phyloP scores from a whole-genome alignment of 2,329 filamentous ascomycete species.

The Aspergillus glaucus region DNA sequence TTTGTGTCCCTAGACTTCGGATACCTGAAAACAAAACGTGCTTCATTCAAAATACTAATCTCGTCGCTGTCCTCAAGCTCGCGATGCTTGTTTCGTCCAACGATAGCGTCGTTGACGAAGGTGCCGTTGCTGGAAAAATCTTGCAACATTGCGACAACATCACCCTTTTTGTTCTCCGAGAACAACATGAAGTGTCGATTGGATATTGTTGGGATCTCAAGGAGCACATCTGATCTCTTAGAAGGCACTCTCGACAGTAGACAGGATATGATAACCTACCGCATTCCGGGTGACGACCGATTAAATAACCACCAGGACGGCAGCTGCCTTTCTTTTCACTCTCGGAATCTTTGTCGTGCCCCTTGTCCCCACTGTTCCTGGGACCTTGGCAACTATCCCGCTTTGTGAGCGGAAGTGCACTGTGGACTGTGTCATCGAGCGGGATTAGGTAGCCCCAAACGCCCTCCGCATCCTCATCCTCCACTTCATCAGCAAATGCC shows the following conservation, averaged over 20 bases:
- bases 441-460: conserved; percentile 96
- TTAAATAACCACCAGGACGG: conserved; percentile 75
- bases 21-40: conserved; percentile 87
- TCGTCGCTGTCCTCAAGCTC: conserved; percentile 87
- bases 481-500: conserved; percentile 70
- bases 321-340: conserved; percentile 52
- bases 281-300: conserved; percentile 90
- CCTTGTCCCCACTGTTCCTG: conserved; percentile 32
- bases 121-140: conserved; percentile 95
- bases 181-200: conserved; percentile 61
- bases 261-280: conserved; percentile 50
- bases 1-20: conserved; percentile 68
- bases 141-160: conserved; percentile 68
- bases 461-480: conserved; percentile 75
- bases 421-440: conserved; percentile 63
- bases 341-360: conserved; percentile 49
- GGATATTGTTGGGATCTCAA: conserved; percentile 74
- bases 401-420: conserved; percentile 68
- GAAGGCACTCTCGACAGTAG: neutral
- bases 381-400: conserved; percentile 60
- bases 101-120: conserved; percentile 84
- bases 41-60: conserved; percentile 76
- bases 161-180: conserved; percentile 52
- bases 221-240: conserved; percentile 56
- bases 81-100: conserved; percentile 85